phyloP scores from a whole-genome alignment of 768 basidiomycete genomes.

The Agaricus bisporus region DNA sequence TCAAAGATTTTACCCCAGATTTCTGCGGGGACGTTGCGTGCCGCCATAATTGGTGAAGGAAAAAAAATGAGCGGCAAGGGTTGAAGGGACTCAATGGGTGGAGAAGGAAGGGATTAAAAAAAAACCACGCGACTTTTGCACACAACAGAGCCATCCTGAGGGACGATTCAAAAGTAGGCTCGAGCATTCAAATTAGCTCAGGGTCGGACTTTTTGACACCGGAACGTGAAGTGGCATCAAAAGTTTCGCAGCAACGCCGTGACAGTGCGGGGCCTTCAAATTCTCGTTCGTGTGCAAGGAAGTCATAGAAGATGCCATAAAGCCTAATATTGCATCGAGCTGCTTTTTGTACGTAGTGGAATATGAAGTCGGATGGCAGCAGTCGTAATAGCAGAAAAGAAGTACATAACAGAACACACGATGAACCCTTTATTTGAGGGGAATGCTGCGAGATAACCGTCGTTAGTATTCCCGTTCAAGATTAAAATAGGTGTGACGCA shows the following conservation, averaged over 20 bases:
- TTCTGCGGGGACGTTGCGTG: constrained; percentile 6
- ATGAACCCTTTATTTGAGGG: constrained; percentile 75
- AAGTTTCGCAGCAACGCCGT: no score
- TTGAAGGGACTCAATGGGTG: not conserved
- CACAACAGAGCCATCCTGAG: no score
- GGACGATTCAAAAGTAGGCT: no score
- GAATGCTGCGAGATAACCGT: constrained; percentile 50
- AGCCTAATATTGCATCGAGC: constrained; percentile 9
- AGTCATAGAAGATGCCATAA: constrained; percentile 1
- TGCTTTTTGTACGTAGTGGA: constrained; percentile 8
- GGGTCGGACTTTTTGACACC: not conserved
- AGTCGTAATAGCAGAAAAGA: constrained; percentile 4
- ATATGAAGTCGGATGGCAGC: not conserved
- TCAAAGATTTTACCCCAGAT: constrained; percentile 13
- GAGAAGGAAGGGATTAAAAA: not conserved
- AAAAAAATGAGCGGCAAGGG: no score
- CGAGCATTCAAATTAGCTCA: not conserved
- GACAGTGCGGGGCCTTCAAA: not conserved
- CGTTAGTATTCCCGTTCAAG: constrained; percentile 12
- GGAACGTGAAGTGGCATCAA: not conserved
- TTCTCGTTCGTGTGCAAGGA: not conserved
- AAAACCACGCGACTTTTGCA: no score
- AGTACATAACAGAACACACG: constrained; percentile 1
- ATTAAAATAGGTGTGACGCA: constrained; percentile 28
- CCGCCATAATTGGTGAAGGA: not conserved